A percentile compares a stretch with the other conserved stretches of the same genome.
These are phyloP conservation scores for Suillus tomentosus DNA, from an alignment of 768 basidiomycete genomes.

Conservation along the genomic window DNA sequence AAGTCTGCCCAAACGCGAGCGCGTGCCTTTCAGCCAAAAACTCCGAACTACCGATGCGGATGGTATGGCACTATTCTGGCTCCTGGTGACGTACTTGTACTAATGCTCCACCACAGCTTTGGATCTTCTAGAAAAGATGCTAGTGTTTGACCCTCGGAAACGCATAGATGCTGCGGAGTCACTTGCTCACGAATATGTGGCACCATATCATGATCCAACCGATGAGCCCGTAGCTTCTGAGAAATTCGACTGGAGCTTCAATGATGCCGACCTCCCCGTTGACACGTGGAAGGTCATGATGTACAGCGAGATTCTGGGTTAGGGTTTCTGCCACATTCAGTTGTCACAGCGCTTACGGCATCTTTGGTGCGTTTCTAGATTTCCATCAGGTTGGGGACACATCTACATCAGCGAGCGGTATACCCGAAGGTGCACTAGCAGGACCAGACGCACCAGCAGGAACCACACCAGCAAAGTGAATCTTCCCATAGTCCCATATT, in stretches of 20 bases:
- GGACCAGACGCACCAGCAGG: conserved; percentile 49
- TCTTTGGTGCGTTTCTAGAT: conserved; percentile 43
- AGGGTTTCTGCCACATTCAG: conserved; percentile 28
- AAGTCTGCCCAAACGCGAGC: conserved; percentile 92
- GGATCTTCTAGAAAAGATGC: conserved; percentile 97
- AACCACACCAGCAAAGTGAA: conserved; percentile 15
- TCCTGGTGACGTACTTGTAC: neutral
- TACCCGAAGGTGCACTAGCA: conserved; percentile 68
- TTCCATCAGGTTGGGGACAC: conserved; percentile 79
- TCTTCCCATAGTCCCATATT: neutral
- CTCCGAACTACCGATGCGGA: conserved; percentile 85
- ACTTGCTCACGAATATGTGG: conserved; percentile 91
- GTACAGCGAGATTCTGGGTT: conserved; percentile 97
- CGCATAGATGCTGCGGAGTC: conserved; percentile 92
- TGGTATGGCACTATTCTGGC: conserved; percentile 47
- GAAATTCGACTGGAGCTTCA: conserved; percentile 99
- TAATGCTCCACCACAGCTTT: conserved; percentile 55
- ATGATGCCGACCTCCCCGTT: conserved; percentile 96
- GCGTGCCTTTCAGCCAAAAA: conserved; percentile 94
- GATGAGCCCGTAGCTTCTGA: conserved; percentile 94
- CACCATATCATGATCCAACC: conserved; percentile 97
- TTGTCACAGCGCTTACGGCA: neutral
- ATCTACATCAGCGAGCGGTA: conserved; percentile 33
- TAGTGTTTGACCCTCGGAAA: conserved; percentile 97
- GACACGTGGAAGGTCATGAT: conserved; percentile 99